Evolutionary conservation across 805 yeast genomes (phyloP).

Genomic region (Wickerhamomyces alni): DNA sequence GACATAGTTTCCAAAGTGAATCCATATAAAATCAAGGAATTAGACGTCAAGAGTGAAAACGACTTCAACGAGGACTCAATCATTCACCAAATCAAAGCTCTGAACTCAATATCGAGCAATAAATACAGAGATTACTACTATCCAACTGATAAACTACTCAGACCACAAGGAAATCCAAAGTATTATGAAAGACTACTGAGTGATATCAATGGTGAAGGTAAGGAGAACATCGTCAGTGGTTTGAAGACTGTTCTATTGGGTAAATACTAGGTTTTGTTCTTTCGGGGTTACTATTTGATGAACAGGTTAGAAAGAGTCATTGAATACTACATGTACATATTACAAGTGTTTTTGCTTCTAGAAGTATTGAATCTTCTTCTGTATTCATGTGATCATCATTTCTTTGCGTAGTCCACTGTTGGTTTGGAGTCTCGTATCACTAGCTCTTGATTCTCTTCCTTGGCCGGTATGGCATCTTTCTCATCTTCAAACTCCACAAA

Average conservation of each 20-base stretch:
- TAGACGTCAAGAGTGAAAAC: conserved; percentile 40
- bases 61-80: conserved; percentile 40
- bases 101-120: conserved; percentile 51
- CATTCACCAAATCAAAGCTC: conserved; percentile 49
- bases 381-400: too few relatives aligned
- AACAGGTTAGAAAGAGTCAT: neutral
- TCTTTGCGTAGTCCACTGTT: conserved; percentile 25
- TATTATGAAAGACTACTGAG: conserved; percentile 67
- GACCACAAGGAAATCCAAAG: conserved; percentile 81
- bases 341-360: too few relatives aligned
- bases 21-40: conserved; percentile 36
- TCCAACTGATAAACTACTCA: conserved; percentile 57
- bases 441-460: conserved; percentile 22
- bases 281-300: neutral
- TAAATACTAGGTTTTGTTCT: conserved; percentile 31
- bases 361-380: too few relatives aligned
- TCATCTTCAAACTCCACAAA: conserved; percentile 72
- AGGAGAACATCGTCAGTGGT: conserved; percentile 60
- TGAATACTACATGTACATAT: neutral
- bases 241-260: conserved; percentile 74
- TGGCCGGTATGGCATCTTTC: conserved; percentile 39
- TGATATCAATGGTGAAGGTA: conserved; percentile 67
- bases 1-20: conserved; percentile 41
- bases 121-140: conserved; percentile 59
- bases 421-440: conserved; percentile 12